A percentile compares a stretch with the other conserved stretches of the same genome.
Conservation (phyloP, 495 filamentous ascomycete species). For the Penicillium diatomitis region DNA sequence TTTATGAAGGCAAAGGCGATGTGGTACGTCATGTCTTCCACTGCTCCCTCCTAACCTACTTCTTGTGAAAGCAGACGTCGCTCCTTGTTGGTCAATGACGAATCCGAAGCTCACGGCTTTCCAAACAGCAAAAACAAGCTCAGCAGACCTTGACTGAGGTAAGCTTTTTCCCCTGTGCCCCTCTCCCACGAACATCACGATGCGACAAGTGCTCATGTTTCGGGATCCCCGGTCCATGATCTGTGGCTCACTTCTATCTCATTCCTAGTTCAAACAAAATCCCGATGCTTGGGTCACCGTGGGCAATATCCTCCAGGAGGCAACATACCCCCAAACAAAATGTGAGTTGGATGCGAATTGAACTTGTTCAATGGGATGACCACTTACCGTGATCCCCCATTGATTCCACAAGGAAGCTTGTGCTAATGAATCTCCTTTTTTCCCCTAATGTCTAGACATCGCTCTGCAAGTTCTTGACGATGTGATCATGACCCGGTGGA, state of each 20-base stretch:
- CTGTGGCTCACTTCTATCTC: not conserved
- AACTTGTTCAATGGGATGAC: too few relatives aligned
- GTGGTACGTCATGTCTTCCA: slow-evolving; percentile 47
- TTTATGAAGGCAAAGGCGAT: slow-evolving; percentile 93
- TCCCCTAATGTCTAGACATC: slow-evolving; percentile 49
- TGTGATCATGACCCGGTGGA: slow-evolving; percentile 99
- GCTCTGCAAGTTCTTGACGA: slow-evolving; percentile 93
- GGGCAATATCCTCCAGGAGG: slow-evolving; percentile 85
- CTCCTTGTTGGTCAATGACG: too few relatives aligned
- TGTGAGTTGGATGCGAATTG: slow-evolving; percentile 46
- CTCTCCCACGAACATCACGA: not conserved
- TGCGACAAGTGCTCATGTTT: not conserved
- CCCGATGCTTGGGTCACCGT: slow-evolving; percentile 96
- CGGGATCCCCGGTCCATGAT: not conserved
- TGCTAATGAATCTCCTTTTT: slow-evolving; percentile 32
- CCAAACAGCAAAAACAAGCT: slow-evolving; percentile 87
- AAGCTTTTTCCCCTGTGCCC: slow-evolving; percentile 20
- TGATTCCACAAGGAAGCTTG: not conserved
- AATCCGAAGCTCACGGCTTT: slow-evolving; percentile 8
- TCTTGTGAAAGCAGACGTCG: too few relatives aligned
- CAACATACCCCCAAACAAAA: slow-evolving; percentile 91
- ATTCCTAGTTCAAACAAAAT: slow-evolving; percentile 85
- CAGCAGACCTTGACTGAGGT: slow-evolving; percentile 92
- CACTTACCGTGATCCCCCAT: too few relatives aligned
- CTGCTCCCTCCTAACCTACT: not conserved